Conservation (phyloP, 148 eudicot genomes). For the Limonium bicolor region DNA sequence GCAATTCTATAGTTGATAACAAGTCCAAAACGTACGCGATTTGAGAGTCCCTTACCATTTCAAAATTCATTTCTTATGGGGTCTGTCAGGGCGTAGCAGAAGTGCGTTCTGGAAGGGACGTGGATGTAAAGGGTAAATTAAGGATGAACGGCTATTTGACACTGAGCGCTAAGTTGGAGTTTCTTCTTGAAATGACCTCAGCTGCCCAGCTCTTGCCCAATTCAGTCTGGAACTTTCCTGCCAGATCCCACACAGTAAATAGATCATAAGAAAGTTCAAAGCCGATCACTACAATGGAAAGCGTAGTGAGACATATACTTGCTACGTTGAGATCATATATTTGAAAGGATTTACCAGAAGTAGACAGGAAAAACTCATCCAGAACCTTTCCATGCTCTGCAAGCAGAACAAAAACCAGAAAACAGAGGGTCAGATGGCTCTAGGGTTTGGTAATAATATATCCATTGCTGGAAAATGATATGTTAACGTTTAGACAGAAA, state of each 20-base stretch:
- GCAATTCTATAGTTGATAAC: no score
- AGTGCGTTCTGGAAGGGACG: no score
- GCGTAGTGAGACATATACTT: background rate
- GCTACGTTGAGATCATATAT: background rate
- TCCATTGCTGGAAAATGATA: background rate
- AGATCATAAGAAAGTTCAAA: constrained; percentile 1
- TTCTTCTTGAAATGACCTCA: constrained; percentile 48
- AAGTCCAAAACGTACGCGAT: no score
- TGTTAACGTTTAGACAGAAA: background rate
- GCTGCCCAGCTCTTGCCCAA: constrained; percentile 77
- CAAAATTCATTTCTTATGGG: no score
- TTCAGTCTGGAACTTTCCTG: constrained; percentile 66
- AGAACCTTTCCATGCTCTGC: constrained; percentile 59
- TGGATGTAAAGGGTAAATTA: no score
- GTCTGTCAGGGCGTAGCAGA: no score
- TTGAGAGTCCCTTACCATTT: no score
- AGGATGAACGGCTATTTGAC: constrained; percentile 14
- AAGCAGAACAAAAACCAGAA: constrained; percentile 2
- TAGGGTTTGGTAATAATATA: no score
- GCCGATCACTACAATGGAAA: background rate
- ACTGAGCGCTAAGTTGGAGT: constrained; percentile 20
- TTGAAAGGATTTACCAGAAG: constrained; percentile 29
- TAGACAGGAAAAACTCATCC: constrained; percentile 59
- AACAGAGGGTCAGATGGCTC: constrained; percentile 8
- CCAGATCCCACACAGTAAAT: no score